These are phyloP conservation scores for Phyllosticta ampelicida DNA, from an alignment of 2,329 filamentous ascomycete species.

Conservation along the genomic window DNA sequence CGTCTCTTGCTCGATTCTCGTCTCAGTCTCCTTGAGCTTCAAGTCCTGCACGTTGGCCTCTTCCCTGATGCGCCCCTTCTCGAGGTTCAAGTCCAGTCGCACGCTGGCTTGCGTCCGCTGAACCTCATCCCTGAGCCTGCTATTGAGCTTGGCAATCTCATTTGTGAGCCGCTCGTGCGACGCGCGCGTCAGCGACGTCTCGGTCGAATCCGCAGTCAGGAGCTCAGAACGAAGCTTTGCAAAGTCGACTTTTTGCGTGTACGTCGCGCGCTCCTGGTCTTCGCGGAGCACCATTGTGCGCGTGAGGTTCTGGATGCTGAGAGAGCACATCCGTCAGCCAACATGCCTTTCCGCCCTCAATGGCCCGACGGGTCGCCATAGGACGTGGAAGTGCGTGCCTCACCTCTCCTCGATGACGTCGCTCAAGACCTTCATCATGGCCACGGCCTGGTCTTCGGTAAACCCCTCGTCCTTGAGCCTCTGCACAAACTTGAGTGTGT, in stretches of 20 bases:
- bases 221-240: slow-evolving; percentile 93
- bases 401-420: slow-evolving; percentile 94
- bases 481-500: slow-evolving; percentile 95
- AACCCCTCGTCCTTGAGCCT: slow-evolving; percentile 83
- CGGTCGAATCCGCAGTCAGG: slow-evolving; percentile 80
- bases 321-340: not conserved
- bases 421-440: slow-evolving; percentile 97
- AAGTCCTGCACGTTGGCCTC: slow-evolving; percentile 94
- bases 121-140: slow-evolving; percentile 83
- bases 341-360: not conserved
- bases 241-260: slow-evolving; percentile 90
- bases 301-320: slow-evolving; percentile 87
- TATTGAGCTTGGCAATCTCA: slow-evolving; percentile 88
- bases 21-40: slow-evolving; percentile 98
- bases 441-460: slow-evolving; percentile 86
- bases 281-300: slow-evolving; percentile 96
- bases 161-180: slow-evolving; percentile 89
- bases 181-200: slow-evolving; percentile 76
- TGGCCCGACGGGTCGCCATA: not conserved
- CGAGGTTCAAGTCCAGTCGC: slow-evolving; percentile 82
- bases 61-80: slow-evolving; percentile 92
- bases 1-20: slow-evolving; percentile 95
- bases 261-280: slow-evolving; percentile 70
- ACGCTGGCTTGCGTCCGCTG: slow-evolving; percentile 89
- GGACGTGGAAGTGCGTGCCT: slow-evolving; percentile 4